Evolutionary conservation across 1,139 yeast genomes (phyloP), one percentile per base, ranked within the genome.

Genomic region (Kodamaea ohmeri): DNA sequence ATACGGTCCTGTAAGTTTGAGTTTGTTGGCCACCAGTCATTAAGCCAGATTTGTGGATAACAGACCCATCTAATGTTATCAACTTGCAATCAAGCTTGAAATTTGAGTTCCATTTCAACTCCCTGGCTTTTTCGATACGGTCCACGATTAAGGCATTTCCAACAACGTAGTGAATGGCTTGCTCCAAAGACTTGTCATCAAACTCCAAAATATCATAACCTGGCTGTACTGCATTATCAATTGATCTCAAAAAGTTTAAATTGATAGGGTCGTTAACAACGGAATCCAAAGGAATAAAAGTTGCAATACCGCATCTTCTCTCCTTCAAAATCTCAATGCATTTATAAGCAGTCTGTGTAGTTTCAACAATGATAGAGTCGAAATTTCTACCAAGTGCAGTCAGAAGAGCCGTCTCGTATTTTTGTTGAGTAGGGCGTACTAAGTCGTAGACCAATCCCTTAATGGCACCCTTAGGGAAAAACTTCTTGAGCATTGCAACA

Each of bases 231-330:
- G 65, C 63, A 7, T 65, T 64, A 42, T 79, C 77, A 33, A 83
- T 51, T 8, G 78, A 73, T 49, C 95, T 69, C 32, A 83, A 63
- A 32, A 72, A 70, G 46, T 77, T 79, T 34, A 84, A 69, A 27
- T 83, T 76, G 21, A 69, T 65, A 3, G 76, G 69, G n/a, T 78
- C 83, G 18, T 47, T 49, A 13, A 58, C 55, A 26, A 92, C 79
- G 1, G 90, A 74, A 52, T 89, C 95, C 38, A 92, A 65, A 0
- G 98, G 98, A 44, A 92, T 84, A 50, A 92, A 90, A 0, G 95
- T 80, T 1, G 92, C 90, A 11, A 78, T 74, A 34, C 97, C 97
- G 9, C 84, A 68, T 47, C 96, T 73, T 55, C 94, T 92, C 47
- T 87, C 95, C 51, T 89, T 87, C 58, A 92, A 67, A 41, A 83